A percentile compares a stretch with the other conserved stretches of the same genome.
phyloP scores from a whole-genome alignment of 163 green algal genomes.

The Botryococcus braunii region DNA sequence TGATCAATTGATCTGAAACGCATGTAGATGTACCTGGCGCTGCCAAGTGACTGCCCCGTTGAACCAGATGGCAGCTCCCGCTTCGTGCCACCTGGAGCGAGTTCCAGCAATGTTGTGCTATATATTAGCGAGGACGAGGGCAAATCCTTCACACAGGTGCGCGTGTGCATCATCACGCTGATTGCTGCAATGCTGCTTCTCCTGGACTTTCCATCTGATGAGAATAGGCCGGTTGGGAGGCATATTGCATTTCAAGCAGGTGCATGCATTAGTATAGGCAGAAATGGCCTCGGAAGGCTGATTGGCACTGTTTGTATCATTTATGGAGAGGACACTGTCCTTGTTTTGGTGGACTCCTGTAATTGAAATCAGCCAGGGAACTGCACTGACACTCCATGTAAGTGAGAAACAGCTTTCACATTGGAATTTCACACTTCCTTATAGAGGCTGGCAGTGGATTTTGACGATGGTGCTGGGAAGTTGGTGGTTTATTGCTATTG shows the following conservation, averaged over 20 bases:
- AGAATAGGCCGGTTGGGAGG: neutral
- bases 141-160: slow-evolving; percentile 48
- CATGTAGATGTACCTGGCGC: slow-evolving; percentile 68
- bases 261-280: too few species aligned
- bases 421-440: too few species aligned
- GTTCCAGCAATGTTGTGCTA: slow-evolving; percentile 22
- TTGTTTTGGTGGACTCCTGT: too few species aligned
- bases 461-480: too few species aligned
- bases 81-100: slow-evolving; percentile 6
- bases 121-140: slow-evolving; percentile 59
- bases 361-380: too few species aligned
- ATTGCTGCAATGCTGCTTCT: neutral
- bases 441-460: too few species aligned
- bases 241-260: neutral
- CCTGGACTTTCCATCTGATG: neutral
- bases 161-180: neutral
- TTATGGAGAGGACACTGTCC: slow-evolving; percentile 1
- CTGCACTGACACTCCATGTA: too few species aligned
- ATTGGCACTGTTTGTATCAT: neutral
- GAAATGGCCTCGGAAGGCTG: neutral
- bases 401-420: too few species aligned
- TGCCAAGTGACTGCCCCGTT: slow-evolving; percentile 57
- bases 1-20: neutral
- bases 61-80: slow-evolving; percentile 41
- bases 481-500: too few species aligned